Percentiles rank a stretch among this genome's conserved stretches.
Evolutionary conservation across 1,284 basidiomycete genomes (phyloP).

Genomic region (Melampsora americana): DNA sequence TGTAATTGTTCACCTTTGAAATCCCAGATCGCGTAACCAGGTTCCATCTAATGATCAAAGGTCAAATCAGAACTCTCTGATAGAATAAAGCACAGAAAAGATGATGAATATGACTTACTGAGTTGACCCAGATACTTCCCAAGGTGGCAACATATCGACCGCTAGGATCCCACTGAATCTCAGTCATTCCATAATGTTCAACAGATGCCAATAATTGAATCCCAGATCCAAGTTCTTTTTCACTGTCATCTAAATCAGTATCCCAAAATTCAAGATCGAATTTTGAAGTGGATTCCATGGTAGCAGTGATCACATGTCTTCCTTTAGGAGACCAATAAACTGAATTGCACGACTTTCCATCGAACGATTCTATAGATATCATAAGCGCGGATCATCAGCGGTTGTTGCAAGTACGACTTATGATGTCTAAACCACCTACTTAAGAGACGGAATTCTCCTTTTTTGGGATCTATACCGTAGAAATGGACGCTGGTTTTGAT

Average conservation of each 20-base stretch:
- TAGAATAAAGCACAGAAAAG: too few species aligned
- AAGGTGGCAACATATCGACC: constrained; percentile 90
- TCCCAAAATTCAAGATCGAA: constrained; percentile 99
- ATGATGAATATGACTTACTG: constrained; percentile 60
- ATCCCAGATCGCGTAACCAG: constrained; percentile 96
- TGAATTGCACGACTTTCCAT: constrained; percentile 85
- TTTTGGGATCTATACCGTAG: constrained; percentile 86
- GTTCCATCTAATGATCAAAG: constrained; percentile 68
- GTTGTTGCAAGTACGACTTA: too few species aligned
- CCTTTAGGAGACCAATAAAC: constrained; percentile 97
- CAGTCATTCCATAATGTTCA: constrained; percentile 98
- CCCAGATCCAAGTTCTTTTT: constrained; percentile 70
- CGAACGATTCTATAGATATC: constrained; percentile 65
- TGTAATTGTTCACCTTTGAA: constrained; percentile 92
- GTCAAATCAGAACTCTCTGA: background rate
- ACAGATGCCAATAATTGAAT: constrained; percentile 77
- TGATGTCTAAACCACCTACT: constrained; percentile 59
- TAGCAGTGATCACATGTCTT: constrained; percentile 90
- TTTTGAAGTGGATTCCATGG: constrained; percentile 89
- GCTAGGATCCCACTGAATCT: constrained; percentile 97
- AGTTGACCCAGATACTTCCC: constrained; percentile 91
- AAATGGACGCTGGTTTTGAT: constrained; percentile 96
- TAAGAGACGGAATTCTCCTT: constrained; percentile 90
- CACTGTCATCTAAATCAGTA: constrained; percentile 71
- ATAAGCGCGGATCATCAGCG: constrained; percentile 4